A percentile compares a stretch with the other conserved stretches of the same genome.
phyloP scores from a whole-genome alignment of 495 filamentous ascomycete species.

The Aspergillus nanangensis region DNA sequence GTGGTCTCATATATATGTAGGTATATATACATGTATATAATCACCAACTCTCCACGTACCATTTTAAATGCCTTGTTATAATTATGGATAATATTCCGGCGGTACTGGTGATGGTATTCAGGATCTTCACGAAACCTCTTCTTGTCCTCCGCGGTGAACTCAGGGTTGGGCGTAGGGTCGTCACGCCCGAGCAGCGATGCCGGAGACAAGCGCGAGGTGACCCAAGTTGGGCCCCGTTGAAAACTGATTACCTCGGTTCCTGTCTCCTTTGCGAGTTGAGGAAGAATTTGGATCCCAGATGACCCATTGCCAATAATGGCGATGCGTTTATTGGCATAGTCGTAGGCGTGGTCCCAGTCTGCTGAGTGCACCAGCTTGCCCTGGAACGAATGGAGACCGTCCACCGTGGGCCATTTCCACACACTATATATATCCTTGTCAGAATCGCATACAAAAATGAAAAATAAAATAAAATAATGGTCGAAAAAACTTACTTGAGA shows the following conservation, averaged over 20 bases:
- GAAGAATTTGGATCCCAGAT: conserved; percentile 50
- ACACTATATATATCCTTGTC: too few relatives aligned
- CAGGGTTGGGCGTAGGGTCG: conserved; percentile 18
- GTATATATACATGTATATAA: too few relatives aligned
- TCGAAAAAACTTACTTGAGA: conserved; percentile 14
- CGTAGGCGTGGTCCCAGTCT: conserved; percentile 37
- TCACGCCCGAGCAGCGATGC: conserved; percentile 24
- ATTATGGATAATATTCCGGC: conserved; percentile 25
- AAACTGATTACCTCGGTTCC: conserved; percentile 25
- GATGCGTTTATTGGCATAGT: conserved; percentile 44
- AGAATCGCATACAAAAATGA: too few relatives aligned
- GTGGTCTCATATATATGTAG: too few relatives aligned
- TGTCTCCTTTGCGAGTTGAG: conserved; percentile 36
- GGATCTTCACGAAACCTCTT: conserved; percentile 10
- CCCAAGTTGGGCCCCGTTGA: conserved; percentile 25
- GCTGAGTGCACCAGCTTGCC: conserved; percentile 50
- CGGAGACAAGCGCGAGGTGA: conserved; percentile 18
- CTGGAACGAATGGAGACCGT: conserved; percentile 41
- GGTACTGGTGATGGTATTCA: conserved; percentile 17
- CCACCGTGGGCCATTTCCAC: conserved; percentile 43
- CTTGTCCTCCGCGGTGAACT: conserved; percentile 25
- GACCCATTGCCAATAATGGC: conserved; percentile 48
- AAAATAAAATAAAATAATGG: too few relatives aligned
- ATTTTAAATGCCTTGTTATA: conserved; percentile 26
- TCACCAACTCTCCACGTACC: too few relatives aligned